Evolutionary conservation across 805 yeast genomes (phyloP), one percentile per base, ranked within the genome.

Genomic region (Lipomyces orientalis): DNA sequence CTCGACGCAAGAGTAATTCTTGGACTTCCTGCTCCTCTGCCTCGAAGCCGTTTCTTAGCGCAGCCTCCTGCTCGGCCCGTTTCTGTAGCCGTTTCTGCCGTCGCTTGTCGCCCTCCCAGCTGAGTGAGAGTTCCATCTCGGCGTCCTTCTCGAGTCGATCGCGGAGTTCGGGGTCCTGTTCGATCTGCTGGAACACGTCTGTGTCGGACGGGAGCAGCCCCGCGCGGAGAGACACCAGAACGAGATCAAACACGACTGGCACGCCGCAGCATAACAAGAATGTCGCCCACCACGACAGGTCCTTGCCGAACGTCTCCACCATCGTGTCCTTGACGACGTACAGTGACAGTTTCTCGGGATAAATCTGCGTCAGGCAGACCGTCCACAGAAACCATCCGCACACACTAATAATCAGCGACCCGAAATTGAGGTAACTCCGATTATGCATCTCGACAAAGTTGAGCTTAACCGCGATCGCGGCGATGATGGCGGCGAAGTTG

Each of bases 371-470:
- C 58, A 94, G 84, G 35, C 93, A 77, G 64, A 90, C 82, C 76
- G 91, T 88, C 97, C 98, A 95, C 12, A 88, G 73, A 7, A 90
- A 79, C 88, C 96, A 95, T 0, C 98, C 99, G 31, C 88, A 86
- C 39, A 88, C 88, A 0, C 97, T 91, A 16, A 93, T 82, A 12
- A 85, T 75, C 68, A 88, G 84, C 0, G 95, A 87, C 0, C 87
- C 86, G 71, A 87, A 80, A 29, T 90, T 88, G 52, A 91, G 75
- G 81, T 90, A 84, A 14, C 90, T 88, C 66, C 91, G 82, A 68
- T 86, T 81, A 65, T 83, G 85, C 87, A 91, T 91, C 73, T 94
- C 98, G 51, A 94, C 77, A 64, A 93, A 82, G 73, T 90, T 91
- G 67, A 91, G 84, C 78, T 93, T 95, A 60, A 89, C 82, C 75